Evolutionary conservation across 2,329 filamentous ascomycete genomes (phyloP).

Genomic region (Paracamarosporium sp.): DNA sequence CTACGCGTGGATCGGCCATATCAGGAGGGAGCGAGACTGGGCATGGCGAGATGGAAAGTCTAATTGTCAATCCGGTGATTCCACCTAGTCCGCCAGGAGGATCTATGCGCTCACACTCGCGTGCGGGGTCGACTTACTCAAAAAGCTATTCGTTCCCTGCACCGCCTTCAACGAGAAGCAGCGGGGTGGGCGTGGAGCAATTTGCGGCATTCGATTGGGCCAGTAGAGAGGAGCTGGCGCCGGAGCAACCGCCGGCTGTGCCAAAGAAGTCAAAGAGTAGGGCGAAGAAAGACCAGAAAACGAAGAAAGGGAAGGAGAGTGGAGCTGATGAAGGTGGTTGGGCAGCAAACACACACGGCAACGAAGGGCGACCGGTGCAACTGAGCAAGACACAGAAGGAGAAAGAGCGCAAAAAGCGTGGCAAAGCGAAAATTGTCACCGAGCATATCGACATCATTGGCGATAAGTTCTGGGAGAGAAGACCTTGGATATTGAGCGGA

Average conservation of each 20-base stretch:
- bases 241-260: background rate
- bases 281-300: slow-evolving; percentile 12
- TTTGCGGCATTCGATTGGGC: slow-evolving; percentile 3
- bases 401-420: slow-evolving; percentile 79
- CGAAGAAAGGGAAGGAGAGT: background rate
- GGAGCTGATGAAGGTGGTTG: slow-evolving; percentile 18
- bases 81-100: background rate
- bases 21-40: background rate
- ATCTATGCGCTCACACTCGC: slow-evolving; percentile 38
- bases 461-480: slow-evolving; percentile 88
- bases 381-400: slow-evolving; percentile 82
- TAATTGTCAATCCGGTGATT: slow-evolving; percentile 10
- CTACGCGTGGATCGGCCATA: background rate
- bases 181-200: background rate
- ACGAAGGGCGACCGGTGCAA: slow-evolving; percentile 51
- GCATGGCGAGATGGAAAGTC: slow-evolving; percentile 4
- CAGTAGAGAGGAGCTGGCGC: background rate
- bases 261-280: slow-evolving; percentile 5
- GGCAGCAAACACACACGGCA: slow-evolving; percentile 14
- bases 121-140: slow-evolving; percentile 35
- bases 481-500: slow-evolving; percentile 72
- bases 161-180: background rate
- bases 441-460: slow-evolving; percentile 94
- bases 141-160: slow-evolving; percentile 13
- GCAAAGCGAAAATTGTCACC: slow-evolving; percentile 80